Conservation (phyloP, 768 basidiomycete genomes). For the Macrolepiota dolichaula region DNA sequence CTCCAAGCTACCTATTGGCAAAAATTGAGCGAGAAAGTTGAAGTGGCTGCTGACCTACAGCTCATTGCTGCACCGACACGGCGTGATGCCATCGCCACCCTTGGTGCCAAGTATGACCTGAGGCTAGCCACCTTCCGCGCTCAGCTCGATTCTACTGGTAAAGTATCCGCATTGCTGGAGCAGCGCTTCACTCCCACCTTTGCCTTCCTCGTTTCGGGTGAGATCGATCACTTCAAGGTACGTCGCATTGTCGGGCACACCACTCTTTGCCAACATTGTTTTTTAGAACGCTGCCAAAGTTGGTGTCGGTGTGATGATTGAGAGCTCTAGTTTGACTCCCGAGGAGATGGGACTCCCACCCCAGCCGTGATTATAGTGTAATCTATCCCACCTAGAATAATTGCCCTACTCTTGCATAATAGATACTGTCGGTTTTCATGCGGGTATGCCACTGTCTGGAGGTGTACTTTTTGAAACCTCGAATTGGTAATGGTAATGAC, state of each 20-base stretch:
- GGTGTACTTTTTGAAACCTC: background rate
- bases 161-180: conserved; percentile 92
- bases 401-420: conserved; percentile 19
- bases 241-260: conserved; percentile 15
- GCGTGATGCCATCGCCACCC: conserved; percentile 88
- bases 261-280: conserved; percentile 6
- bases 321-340: conserved; percentile 75
- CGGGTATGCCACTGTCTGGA: background rate
- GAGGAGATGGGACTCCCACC: conserved; percentile 78
- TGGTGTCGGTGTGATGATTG: conserved; percentile 97
- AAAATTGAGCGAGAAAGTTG: conserved; percentile 91
- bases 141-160: conserved; percentile 92
- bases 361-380: conserved; percentile 36
- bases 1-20: conserved; percentile 96
- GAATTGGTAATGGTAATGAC: conserved; percentile 7
- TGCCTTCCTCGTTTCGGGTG: conserved; percentile 90
- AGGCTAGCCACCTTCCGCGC: conserved; percentile 92
- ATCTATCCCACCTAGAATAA: conserved; percentile 25
- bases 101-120: conserved; percentile 97
- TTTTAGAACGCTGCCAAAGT: conserved; percentile 86
- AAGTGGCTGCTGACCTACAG: conserved; percentile 93
- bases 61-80: conserved; percentile 74
- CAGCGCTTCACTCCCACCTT: conserved; percentile 96
- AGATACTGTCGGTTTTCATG: conserved; percentile 9
- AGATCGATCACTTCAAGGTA: conserved; percentile 99